Base-by-base conservation (phyloP, 768 basidiomycete genomes). In the Mrakia frigida region DNA sequence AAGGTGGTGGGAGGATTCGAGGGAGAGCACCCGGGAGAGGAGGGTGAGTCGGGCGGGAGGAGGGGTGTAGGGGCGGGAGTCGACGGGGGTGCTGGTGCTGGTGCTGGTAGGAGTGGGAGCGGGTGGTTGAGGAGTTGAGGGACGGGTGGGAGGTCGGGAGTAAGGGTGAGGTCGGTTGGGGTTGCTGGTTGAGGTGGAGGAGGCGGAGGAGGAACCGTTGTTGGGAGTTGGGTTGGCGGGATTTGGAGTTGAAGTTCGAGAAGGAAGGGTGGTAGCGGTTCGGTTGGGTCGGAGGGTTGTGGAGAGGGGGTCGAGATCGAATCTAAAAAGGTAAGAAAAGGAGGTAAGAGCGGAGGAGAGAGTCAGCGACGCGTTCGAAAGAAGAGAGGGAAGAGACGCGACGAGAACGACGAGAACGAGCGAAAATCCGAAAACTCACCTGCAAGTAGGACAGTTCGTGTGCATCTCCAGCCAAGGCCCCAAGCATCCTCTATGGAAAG, bases 231-330 rank as follows among this genome's bases (percentile, higher is more conserved):
- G 35, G 31, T 25, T n/a, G 16, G 35, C 46, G 23, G 75, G 37
- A 33, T 52, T 53, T 31, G 71, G 39, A 3, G 33, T 74, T 16
- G 72, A 73, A 25, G n/a, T 46, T 61, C 61, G 72, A 23, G 28
- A 16, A 53, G 70, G 70, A 5, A 50, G 41, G 23, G 70, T 11
- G 25, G 53, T 37, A 0, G 68, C 41, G 16, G 50, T 50, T 25
- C 75, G 75, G 31, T 73, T 60, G 13, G 69, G 61, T 11, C 71
- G 60, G 9, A 70, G 75, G 25, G 75, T 76, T 31, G 75, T 76
- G 10, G 75, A 76, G 28, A 76, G 70, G 7, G 75, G 75, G 41
- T 76, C 75, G 33, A 76, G 75, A 43, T 76, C 75, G 46, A 76
- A 76, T 18, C 75, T 71, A 35, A 9, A 21, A n/a, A 3, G 39